phyloP scores from a whole-genome alignment of 2,329 filamentous ascomycete species.

The Didymella lethalis region DNA sequence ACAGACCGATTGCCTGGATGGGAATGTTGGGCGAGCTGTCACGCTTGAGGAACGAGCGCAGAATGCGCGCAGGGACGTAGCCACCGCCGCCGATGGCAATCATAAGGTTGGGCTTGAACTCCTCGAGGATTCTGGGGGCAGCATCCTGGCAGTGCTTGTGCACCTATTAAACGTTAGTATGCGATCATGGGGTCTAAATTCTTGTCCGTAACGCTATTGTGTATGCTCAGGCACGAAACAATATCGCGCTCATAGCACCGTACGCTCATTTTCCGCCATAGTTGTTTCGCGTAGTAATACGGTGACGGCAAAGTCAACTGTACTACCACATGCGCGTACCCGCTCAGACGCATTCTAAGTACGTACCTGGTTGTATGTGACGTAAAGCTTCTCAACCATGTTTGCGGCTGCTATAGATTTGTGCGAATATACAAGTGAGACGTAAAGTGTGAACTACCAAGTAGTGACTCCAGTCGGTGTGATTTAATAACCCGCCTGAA shows the following conservation, averaged over 20 bases:
- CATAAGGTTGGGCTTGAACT: constrained; percentile 93
- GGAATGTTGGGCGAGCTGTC: constrained; percentile 90
- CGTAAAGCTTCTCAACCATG: constrained; percentile 55
- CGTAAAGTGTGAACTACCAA: constrained; percentile 8
- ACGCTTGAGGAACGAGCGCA: constrained; percentile 93
- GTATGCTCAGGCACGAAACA: background rate
- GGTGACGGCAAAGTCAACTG: constrained; percentile 2
- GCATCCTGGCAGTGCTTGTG: constrained; percentile 96
- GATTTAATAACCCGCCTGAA: constrained; percentile 11
- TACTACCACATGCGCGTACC: constrained; percentile 3
- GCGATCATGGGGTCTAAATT: constrained; percentile 9
- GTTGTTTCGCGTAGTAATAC: background rate
- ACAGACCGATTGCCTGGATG: constrained; percentile 98
- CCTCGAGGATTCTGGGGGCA: constrained; percentile 79
- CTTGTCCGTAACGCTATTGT: background rate
- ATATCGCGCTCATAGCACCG: background rate
- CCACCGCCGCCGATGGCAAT: constrained; percentile 98
- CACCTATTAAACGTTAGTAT: constrained; percentile 65
- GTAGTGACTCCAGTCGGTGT: constrained; percentile 7
- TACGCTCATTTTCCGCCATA: too few relatives aligned
- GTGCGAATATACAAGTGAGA: constrained; percentile 4
- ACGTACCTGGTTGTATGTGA: constrained; percentile 55
- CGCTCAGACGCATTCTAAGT: constrained; percentile 5
- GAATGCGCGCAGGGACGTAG: constrained; percentile 95
- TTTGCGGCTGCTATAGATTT: constrained; percentile 24